Evolutionary conservation across 2,329 filamentous ascomycete species (phyloP).

Genomic region (Periconia sp.): DNA sequence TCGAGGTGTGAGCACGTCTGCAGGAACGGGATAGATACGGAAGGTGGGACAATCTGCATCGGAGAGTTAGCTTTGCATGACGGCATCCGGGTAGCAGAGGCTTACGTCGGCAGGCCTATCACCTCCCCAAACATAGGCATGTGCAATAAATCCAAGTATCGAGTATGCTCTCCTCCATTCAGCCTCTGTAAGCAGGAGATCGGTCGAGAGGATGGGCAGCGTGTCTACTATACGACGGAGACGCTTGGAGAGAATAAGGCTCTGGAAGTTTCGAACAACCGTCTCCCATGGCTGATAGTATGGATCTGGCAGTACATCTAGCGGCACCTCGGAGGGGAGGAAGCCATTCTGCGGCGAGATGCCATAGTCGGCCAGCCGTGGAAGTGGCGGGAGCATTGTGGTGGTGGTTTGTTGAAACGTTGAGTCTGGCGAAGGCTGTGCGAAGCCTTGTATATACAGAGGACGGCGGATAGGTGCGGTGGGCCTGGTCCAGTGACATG

Average conservation of each 20-base stretch:
- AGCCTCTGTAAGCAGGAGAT: constrained; percentile 78
- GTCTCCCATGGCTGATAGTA: constrained; percentile 98
- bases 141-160: constrained; percentile 77
- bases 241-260: constrained; percentile 82
- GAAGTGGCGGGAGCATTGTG: constrained; percentile 51
- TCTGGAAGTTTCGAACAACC: constrained; percentile 83
- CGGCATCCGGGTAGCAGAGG: constrained; percentile 3
- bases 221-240: constrained; percentile 79
- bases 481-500: background rate
- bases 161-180: constrained; percentile 92
- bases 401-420: no score
- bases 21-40: constrained; percentile 83
- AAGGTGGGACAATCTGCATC: constrained; percentile 69
- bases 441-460: background rate
- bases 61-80: constrained; percentile 22
- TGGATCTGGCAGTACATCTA: constrained; percentile 80
- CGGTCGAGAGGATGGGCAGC: constrained; percentile 82
- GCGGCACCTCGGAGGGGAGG: constrained; percentile 79
- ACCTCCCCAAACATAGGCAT: constrained; percentile 90
- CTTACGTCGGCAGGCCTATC: constrained; percentile 73
- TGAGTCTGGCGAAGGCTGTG: no score
- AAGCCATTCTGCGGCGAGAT: constrained; percentile 83
- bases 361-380: constrained; percentile 74
- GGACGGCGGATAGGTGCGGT: background rate
- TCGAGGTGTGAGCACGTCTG: constrained; percentile 79